A percentile compares a stretch with the other conserved stretches of the same genome.
Evolutionary conservation across 1,139 yeast species (phyloP).

Genomic region (Geotrichum siamense): DNA sequence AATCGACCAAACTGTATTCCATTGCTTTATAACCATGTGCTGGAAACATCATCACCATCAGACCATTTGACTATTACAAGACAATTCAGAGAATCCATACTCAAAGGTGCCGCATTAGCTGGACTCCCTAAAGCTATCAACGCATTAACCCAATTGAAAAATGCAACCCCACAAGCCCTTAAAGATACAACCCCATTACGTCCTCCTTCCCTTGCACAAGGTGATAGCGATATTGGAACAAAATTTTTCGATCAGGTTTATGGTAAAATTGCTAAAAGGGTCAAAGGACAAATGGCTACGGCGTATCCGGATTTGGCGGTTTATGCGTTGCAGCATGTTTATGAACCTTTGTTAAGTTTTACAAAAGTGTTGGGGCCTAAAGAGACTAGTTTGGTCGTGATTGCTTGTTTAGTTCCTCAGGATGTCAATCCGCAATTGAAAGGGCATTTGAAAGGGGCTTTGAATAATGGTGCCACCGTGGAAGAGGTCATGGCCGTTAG

Average conservation of each 20-base stretch:
- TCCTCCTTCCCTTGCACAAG: constrained; percentile 17
- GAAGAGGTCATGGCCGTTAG: constrained; percentile 60
- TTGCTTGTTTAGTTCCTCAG: constrained; percentile 80
- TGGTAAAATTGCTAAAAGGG: constrained; percentile 63
- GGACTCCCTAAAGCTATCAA: constrained; percentile 86
- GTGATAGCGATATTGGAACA: constrained; percentile 27
- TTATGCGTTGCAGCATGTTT: constrained; percentile 64
- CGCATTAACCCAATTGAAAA: constrained; percentile 57
- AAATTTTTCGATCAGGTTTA: constrained; percentile 73
- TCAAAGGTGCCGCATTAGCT: constrained; percentile 69
- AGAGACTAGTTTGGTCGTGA: constrained; percentile 72
- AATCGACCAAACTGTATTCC: constrained; percentile 81
- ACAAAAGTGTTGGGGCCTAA: constrained; percentile 54
- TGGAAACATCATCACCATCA: constrained; percentile 33
- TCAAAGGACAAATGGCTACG: constrained; percentile 55
- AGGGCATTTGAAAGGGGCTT: constrained; percentile 83
- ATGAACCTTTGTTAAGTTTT: constrained; percentile 67
- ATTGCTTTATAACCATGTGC: constrained; percentile 61
- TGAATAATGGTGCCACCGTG: constrained; percentile 64
- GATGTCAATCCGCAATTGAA: constrained; percentile 92
- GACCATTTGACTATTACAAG: constrained; percentile 38
- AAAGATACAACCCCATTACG: constrained; percentile 29
- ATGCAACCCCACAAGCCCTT: constrained; percentile 52
- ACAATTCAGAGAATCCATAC: constrained; percentile 61
- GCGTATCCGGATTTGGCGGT: constrained; percentile 85